These are phyloP conservation scores for Blastosporella zonata DNA, from an alignment of 1,284 basidiomycete species.

Conservation along the genomic window DNA sequence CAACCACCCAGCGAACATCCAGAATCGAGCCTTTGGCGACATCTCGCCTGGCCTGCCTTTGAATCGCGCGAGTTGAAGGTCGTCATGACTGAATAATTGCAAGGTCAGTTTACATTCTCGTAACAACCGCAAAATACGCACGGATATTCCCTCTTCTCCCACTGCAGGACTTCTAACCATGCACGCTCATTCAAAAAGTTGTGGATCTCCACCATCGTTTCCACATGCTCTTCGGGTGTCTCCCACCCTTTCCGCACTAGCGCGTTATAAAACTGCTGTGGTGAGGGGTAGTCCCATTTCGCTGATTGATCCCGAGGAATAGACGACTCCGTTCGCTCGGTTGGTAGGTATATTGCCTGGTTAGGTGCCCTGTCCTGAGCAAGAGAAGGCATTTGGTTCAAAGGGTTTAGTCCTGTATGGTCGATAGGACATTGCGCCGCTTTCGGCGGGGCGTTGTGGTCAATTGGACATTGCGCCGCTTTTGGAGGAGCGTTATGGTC, in stretches of 20 bases:
- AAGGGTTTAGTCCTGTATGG: slow-evolving; percentile 65
- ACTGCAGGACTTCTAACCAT: slow-evolving; percentile 92
- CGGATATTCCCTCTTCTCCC: slow-evolving; percentile 78
- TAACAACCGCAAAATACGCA: slow-evolving; percentile 35
- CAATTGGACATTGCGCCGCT: slow-evolving; percentile 33
- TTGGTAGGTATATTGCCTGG: slow-evolving; percentile 66
- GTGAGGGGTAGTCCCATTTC: slow-evolving; percentile 96
- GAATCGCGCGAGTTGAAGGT: slow-evolving; percentile 78
- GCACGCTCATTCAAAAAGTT: slow-evolving; percentile 98
- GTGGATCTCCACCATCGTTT: slow-evolving; percentile 97
- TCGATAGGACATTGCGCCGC: slow-evolving; percentile 46
- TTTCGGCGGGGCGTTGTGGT: slow-evolving; percentile 28
- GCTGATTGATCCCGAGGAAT: slow-evolving; percentile 72
- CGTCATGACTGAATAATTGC: slow-evolving; percentile 37
- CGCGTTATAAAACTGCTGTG: slow-evolving; percentile 99
- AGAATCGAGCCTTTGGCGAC: slow-evolving; percentile 86
- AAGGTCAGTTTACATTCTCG: slow-evolving; percentile 3
- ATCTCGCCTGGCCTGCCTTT: slow-evolving; percentile 88
- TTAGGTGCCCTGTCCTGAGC: slow-evolving; percentile 64
- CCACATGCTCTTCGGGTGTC: slow-evolving; percentile 94
- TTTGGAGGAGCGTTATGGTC: no score
- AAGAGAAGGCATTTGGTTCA: slow-evolving; percentile 88
- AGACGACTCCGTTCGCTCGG: slow-evolving; percentile 73
- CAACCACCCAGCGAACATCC: slow-evolving; percentile 82
- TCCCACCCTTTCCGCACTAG: slow-evolving; percentile 97